phyloP scores from a whole-genome alignment of 768 basidiomycete genomes.

The Daedaleopsis sinensis region DNA sequence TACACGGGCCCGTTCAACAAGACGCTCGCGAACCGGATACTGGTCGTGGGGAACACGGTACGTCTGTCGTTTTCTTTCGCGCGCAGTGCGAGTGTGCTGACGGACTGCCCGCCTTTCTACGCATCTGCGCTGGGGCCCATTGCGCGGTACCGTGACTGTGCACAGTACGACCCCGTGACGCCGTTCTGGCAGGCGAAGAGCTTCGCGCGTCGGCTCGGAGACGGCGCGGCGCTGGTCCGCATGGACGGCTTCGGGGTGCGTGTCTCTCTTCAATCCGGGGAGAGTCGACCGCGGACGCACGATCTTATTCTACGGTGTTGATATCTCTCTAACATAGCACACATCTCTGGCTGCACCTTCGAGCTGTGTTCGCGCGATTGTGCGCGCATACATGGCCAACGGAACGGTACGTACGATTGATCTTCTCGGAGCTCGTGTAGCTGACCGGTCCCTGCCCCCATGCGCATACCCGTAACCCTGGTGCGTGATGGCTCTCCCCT shows the following conservation, averaged over 20 bases:
- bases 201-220: background rate
- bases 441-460: constrained; percentile 2
- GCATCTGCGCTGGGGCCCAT: too few species aligned
- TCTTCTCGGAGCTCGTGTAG: too few species aligned
- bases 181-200: background rate
- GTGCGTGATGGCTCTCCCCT: too few species aligned
- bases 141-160: background rate
- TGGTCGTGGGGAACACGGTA: constrained; percentile 14
- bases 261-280: background rate
- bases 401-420: constrained; percentile 2
- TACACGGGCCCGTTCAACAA: constrained; percentile 16
- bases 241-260: background rate
- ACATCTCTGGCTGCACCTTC: background rate
- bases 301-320: too few species aligned
- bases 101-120: too few species aligned
- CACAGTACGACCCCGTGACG: background rate
- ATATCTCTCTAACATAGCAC: background rate
- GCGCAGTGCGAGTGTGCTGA: too few species aligned
- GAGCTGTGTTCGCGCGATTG: background rate
- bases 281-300: too few species aligned
- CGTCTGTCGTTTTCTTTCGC: background rate
- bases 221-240: background rate
- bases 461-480: too few species aligned
- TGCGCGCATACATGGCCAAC: background rate
- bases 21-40: constrained; percentile 13